These are phyloP conservation scores for Mycena latifolia DNA, from an alignment of 768 basidiomycete species.

Conservation along the genomic window DNA sequence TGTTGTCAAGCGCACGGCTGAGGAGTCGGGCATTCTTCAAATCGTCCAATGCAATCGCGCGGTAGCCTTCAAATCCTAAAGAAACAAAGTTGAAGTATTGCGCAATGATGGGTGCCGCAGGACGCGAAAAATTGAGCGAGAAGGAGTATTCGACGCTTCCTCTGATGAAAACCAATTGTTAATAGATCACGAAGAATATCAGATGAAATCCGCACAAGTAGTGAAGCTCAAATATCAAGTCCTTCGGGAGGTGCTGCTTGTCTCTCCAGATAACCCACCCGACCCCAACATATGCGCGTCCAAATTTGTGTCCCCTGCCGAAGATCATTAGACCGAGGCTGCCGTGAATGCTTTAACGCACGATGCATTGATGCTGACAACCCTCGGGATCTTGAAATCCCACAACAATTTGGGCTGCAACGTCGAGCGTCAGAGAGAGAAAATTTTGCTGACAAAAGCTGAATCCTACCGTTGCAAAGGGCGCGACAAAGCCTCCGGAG, in stretches of 20 bases:
- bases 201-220: constrained; percentile 45
- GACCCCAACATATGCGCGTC: constrained; percentile 64
- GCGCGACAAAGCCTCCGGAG: constrained; percentile 76
- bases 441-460: no score
- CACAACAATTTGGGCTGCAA: constrained; percentile 67
- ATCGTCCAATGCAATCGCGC: constrained; percentile 59
- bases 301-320: constrained; percentile 73
- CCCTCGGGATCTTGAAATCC: constrained; percentile 75
- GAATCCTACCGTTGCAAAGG: constrained; percentile 64
- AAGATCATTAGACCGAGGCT: neutral
- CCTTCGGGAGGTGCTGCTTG: constrained; percentile 72
- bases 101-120: constrained; percentile 72
- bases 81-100: constrained; percentile 76
- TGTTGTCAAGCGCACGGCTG: constrained; percentile 70
- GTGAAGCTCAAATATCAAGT: constrained; percentile 79
- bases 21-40: constrained; percentile 73
- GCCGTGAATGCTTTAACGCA: constrained; percentile 42
- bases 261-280: constrained; percentile 81
- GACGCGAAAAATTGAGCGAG: constrained; percentile 72
- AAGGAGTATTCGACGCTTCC: constrained; percentile 81
- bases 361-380: constrained; percentile 72
- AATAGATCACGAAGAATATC: neutral
- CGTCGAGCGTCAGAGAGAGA: neutral
- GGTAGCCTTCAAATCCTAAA: constrained; percentile 71
- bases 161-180: constrained; percentile 6